phyloP scores from a whole-genome alignment of 1,139 yeast genomes.

The Insectozyma bohioensis region DNA sequence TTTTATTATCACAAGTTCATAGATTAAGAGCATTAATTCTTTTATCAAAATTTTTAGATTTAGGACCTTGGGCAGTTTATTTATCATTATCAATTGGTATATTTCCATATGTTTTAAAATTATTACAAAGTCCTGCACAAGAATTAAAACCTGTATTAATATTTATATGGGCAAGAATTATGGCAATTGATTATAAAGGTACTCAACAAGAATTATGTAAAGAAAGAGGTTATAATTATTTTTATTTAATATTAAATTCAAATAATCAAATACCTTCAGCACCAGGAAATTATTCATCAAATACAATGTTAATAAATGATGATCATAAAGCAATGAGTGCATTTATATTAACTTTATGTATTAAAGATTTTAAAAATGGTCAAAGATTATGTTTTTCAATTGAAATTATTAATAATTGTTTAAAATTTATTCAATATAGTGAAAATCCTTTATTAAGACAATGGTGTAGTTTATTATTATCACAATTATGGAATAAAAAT shows the following conservation, averaged over 20 bases:
- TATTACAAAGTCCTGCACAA: slow-evolving; percentile 92
- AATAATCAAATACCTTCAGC: too few species aligned
- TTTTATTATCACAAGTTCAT: slow-evolving; percentile 89
- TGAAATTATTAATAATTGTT: slow-evolving; percentile 68
- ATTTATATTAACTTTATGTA: slow-evolving; percentile 79
- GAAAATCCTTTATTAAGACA: slow-evolving; percentile 87
- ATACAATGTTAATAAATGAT: slow-evolving; percentile 48
- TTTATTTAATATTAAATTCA: slow-evolving; percentile 65
- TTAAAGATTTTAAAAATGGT: slow-evolving; percentile 76
- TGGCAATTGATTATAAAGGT: slow-evolving; percentile 90
- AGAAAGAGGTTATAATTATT: slow-evolving; percentile 88
- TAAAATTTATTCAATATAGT: slow-evolving; percentile 64
- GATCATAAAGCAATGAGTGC: slow-evolving; percentile 97
- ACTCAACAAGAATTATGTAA: slow-evolving; percentile 91
- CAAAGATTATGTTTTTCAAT: slow-evolving; percentile 77
- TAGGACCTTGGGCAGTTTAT: slow-evolving; percentile 98
- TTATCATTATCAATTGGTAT: slow-evolving; percentile 91
- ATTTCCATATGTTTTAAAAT: slow-evolving; percentile 88
- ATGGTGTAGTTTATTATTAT: slow-evolving; percentile 82
- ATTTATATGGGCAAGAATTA: slow-evolving; percentile 95
- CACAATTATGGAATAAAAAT: slow-evolving; percentile 74
- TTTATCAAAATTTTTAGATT: slow-evolving; percentile 79
- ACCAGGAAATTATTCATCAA: slow-evolving; percentile 22
- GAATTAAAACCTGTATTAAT: slow-evolving; percentile 92
- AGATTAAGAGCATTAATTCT: slow-evolving; percentile 84